Conservation (phyloP, 1,284 basidiomycete genomes). For the Apiotrichum montevideense region DNA sequence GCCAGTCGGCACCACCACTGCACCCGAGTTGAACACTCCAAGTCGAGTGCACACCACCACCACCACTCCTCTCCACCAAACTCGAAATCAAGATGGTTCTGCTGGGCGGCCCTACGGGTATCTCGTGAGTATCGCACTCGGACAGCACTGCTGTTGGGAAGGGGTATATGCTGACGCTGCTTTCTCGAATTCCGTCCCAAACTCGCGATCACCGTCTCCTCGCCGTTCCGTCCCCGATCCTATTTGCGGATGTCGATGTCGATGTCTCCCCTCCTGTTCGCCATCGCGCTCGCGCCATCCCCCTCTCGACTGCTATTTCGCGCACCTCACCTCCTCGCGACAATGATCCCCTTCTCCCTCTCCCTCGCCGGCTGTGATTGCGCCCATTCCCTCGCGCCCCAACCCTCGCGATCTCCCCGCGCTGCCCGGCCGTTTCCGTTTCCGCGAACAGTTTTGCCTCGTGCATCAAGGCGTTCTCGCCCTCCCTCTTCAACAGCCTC, state of each 20-base stretch:
- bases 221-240: too few species aligned
- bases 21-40: background rate
- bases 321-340: conserved; percentile 56
- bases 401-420: background rate
- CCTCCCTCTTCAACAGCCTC: conserved; percentile 51
- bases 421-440: background rate
- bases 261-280: background rate
- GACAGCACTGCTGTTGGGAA: background rate
- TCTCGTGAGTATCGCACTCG: conserved; percentile 49
- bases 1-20: background rate
- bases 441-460: conserved; percentile 55
- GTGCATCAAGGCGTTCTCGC: conserved; percentile 62
- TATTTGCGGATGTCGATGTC: background rate
- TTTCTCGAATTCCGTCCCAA: too few species aligned
- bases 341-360: conserved; percentile 63
- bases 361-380: conserved; percentile 9
- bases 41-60: background rate
- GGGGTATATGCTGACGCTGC: too few species aligned
- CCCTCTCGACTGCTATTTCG: background rate
- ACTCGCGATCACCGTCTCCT: too few species aligned
- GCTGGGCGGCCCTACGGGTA: conserved; percentile 63
- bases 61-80: conserved; percentile 16
- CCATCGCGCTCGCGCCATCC: background rate
- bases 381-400: background rate
- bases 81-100: conserved; percentile 45